These are phyloP conservation scores for Dactylellina leptospora DNA, from an alignment of 2,329 filamentous ascomycete species.

Conservation along the genomic window DNA sequence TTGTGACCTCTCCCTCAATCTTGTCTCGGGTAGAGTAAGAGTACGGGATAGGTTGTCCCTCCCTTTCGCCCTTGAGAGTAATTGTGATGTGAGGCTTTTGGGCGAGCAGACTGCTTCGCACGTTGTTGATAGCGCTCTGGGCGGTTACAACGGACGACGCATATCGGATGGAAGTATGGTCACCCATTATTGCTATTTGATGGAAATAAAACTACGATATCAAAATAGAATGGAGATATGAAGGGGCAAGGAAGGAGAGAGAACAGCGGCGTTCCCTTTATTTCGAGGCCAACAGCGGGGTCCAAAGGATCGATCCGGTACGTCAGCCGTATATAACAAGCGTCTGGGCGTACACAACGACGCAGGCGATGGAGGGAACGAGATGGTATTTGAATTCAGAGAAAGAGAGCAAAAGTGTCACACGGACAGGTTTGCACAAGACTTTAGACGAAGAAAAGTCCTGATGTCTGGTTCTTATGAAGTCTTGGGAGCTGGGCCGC, in stretches of 20 bases:
- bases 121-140: constrained; percentile 31
- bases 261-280: background rate
- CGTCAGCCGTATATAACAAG: constrained; percentile 33
- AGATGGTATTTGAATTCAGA: too few relatives aligned
- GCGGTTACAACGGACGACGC: constrained; percentile 33
- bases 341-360: background rate
- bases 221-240: background rate
- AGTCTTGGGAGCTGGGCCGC: constrained; percentile 27
- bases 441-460: constrained; percentile 29
- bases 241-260: background rate
- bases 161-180: constrained; percentile 48
- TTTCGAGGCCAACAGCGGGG: background rate
- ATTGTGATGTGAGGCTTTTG: constrained; percentile 54
- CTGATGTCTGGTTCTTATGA: constrained; percentile 28
- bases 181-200: constrained; percentile 19
- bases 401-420: constrained; percentile 28
- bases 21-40: constrained; percentile 66
- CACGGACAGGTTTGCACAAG: constrained; percentile 35
- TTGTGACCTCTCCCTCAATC: constrained; percentile 66
- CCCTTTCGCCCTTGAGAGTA: constrained; percentile 54
- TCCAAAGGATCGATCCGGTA: constrained; percentile 11
- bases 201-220: background rate
- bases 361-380: too few relatives aligned
- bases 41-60: constrained; percentile 41
- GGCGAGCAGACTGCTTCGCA: constrained; percentile 25